Evolutionary conservation across 495 filamentous ascomycete genomes (phyloP).

Genomic region (Astrocystis sublimbata): DNA sequence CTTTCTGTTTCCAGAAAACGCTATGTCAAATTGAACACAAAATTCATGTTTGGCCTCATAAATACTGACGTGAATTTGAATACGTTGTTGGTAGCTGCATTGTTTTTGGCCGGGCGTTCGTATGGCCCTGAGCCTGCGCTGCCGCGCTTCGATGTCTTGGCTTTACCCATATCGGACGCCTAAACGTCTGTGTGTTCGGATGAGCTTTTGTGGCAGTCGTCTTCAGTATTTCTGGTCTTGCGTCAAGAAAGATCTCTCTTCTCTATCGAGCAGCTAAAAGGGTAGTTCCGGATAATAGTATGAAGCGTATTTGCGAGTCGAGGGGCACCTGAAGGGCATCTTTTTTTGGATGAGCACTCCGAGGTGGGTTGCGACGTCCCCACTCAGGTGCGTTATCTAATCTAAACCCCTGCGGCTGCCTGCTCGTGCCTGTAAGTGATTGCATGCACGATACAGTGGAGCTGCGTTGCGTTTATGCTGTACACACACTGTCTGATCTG

Average conservation of each 20-base stretch:
- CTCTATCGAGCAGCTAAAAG: neutral
- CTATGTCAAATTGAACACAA: neutral
- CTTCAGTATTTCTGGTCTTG: neutral
- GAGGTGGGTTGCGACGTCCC: constrained; percentile 1
- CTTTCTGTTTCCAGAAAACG: neutral
- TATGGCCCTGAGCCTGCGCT: constrained; percentile 58
- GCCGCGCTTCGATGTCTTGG: constrained; percentile 62
- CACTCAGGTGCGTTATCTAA: constrained; percentile 21
- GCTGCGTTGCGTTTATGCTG: too few relatives aligned
- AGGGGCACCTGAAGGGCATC: constrained; percentile 9
- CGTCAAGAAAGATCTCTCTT: neutral
- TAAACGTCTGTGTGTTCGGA: neutral
- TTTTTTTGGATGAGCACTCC: constrained; percentile 14
- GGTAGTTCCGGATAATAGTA: neutral
- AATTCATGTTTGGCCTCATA: neutral
- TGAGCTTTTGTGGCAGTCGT: neutral
- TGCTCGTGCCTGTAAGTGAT: too few relatives aligned
- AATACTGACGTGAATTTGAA: constrained; percentile 59
- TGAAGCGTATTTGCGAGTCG: constrained; percentile 20
- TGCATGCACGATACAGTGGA: too few relatives aligned
- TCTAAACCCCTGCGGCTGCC: constrained; percentile 17
- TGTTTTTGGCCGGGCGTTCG: constrained; percentile 43
- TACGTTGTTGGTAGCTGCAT: constrained; percentile 67
- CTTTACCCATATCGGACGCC: constrained; percentile 56
- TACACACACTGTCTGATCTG: too few relatives aligned